Evolutionary conservation across 257 asterid genomes (phyloP), one percentile per base, ranked within the genome.

Genomic region (Nemophila menziesii): DNA sequence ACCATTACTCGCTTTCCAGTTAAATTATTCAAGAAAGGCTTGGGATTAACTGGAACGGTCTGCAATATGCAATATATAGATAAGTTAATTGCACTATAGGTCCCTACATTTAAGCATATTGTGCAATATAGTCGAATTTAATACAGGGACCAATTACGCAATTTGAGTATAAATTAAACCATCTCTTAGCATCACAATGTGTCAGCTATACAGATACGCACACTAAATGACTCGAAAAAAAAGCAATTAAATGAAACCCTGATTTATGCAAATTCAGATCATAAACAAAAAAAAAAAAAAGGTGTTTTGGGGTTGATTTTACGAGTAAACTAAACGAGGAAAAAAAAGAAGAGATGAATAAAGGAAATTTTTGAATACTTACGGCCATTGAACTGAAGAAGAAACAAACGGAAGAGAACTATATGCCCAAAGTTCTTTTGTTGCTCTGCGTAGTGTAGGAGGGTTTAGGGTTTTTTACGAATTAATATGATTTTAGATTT

Each of bases 11-110:
- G 70, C 68, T 90, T 85, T 58, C 96, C 98, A 44, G 93, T 90
- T 73, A 90, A 75, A 60, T 81, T 90, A 79, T 90, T 90, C 85
- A 90, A 62, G 67, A 85, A 90, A 24, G 98, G 98, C 73, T 90
- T 90, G 5, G 98, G 98, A 58, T 90, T 90, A 57, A 90, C 96
- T 8, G 98, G 98, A 22, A 90, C 94, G 27, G 96, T 81, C 98
- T 84, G 72, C 75, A 77, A 27, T 3, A 33, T 44, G 21, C 36
- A 29, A 29, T 11, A 8, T n/a, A n/a, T n/a, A n/a, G n/a, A n/a
- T n/a, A n/a, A n/a, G n/a, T n/a, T n/a, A n/a, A n/a, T n/a, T n/a
- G n/a, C n/a, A n/a, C n/a, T n/a, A n/a, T n/a, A n/a, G n/a, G n/a
- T n/a, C n/a, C n/a, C n/a, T n/a, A n/a, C n/a, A n/a, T n/a, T n/a